Base-by-base conservation (phyloP, 1,284 basidiomycete species). In the Fomitopsis betulina region DNA sequence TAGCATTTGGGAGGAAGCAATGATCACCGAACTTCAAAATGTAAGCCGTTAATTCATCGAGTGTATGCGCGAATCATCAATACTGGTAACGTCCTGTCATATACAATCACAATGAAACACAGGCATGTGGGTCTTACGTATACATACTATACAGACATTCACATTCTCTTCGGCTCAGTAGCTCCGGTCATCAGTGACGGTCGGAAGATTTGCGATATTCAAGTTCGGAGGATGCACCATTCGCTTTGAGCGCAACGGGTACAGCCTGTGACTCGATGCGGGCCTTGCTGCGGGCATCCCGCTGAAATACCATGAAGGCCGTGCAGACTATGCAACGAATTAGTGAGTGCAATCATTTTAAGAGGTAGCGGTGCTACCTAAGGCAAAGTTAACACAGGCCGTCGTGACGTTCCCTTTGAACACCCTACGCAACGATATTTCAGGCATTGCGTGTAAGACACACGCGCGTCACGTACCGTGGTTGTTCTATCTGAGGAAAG, bases 401-500 rank as follows among this genome's bases (percentile, higher is more conserved):
- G 72, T 73, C 13, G 73, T 58, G 43, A 76, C 62, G 60, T 73
- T 76, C 5, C 75, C 75, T 50, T 72, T 72, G 58, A 73, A 63
- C 0, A 75, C 74, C 2, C 70, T 73, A 50, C 7, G 42, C 3
- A 27, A 38, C 21, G 21, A 27, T 42, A 21, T n/a, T n/a, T n/a
- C n/a, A 43, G 47, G 23, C 25, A 15, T 8, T n/a, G 37, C 33
- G 25, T 32, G 9, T 40, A 12, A 12, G 10, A 8, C 5, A 17
- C 8, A 15, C 17, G 32, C 30, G 17, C 5, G 30, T 25, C 2
- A 59, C 71, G 30, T 63, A 72, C 69, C 70, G 62, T 1, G 75
- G 75, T 50, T 76, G 75, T 54, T 76, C 74, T 2, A 75, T 72
- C 58, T 77, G 75, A 32, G 75, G 75, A 64, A 76, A 76, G 32